Evolutionary conservation across 352 stramenopile species (phyloP).

Genomic region (Pythium sukuiense): DNA sequence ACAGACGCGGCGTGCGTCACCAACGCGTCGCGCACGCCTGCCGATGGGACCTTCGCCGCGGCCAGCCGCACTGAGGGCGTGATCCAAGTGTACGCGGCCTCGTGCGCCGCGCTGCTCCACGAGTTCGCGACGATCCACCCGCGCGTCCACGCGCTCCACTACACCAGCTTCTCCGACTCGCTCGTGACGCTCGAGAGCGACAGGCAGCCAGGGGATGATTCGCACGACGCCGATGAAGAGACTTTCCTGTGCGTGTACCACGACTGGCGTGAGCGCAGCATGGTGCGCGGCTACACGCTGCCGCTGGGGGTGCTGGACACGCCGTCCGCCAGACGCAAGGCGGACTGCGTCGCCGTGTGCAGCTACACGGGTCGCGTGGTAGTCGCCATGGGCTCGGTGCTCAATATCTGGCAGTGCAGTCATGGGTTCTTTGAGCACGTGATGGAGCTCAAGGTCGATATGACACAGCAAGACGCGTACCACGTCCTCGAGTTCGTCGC

Average conservation of each 20-base stretch:
- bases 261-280: slow-evolving; percentile 79
- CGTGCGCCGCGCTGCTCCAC: slow-evolving; percentile 71
- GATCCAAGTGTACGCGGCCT: slow-evolving; percentile 80
- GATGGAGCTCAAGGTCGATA: slow-evolving; percentile 86
- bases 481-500: slow-evolving; percentile 76
- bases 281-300: slow-evolving; percentile 82
- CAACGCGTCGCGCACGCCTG: slow-evolving; percentile 59
- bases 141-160: slow-evolving; percentile 68
- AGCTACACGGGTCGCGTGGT: slow-evolving; percentile 81
- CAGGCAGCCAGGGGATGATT: background rate
- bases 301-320: slow-evolving; percentile 72
- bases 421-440: slow-evolving; percentile 87
- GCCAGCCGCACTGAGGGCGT: slow-evolving; percentile 60
- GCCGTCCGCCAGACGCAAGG: slow-evolving; percentile 50
- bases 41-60: slow-evolving; percentile 75
- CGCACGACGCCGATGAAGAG: slow-evolving; percentile 44
- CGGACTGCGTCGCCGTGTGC: slow-evolving; percentile 76
- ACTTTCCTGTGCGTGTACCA: slow-evolving; percentile 88
- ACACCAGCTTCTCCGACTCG: slow-evolving; percentile 87
- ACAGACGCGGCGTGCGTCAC: slow-evolving; percentile 47
- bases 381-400: slow-evolving; percentile 67
- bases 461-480: slow-evolving; percentile 68
- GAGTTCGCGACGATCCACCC: slow-evolving; percentile 81
- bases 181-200: slow-evolving; percentile 85
- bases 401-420: slow-evolving; percentile 88